phyloP scores from a whole-genome alignment of 2,329 filamentous ascomycete species.

The Camillea tinctor region DNA sequence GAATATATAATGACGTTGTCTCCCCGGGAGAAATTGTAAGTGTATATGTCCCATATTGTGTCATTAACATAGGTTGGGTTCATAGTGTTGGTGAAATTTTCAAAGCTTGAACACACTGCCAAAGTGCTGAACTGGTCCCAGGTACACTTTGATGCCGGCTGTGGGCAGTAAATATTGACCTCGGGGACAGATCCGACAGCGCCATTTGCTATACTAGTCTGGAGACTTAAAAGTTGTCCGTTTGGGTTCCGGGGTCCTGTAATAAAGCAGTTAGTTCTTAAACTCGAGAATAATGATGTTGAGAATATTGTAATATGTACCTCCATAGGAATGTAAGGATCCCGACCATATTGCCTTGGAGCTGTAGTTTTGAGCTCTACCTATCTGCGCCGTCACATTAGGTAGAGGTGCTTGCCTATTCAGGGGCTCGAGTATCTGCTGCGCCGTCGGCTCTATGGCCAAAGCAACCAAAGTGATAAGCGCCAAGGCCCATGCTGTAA shows the following conservation, averaged over 20 bases:
- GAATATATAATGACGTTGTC: neutral
- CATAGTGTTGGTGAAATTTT: slow-evolving; percentile 10
- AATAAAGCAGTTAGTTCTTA: neutral
- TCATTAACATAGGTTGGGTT: neutral
- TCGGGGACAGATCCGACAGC: slow-evolving; percentile 7
- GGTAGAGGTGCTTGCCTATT: neutral
- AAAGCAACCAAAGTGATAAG: slow-evolving; percentile 9
- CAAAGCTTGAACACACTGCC: slow-evolving; percentile 13
- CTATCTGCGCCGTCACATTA: slow-evolving; percentile 2
- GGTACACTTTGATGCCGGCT: slow-evolving; percentile 6
- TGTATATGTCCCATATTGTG: neutral
- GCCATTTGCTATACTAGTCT: slow-evolving; percentile 14
- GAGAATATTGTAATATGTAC: neutral
- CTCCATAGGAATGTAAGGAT: neutral
- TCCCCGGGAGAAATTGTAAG: neutral
- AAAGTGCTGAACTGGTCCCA: slow-evolving; percentile 19
- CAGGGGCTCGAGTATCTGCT: slow-evolving; percentile 11
- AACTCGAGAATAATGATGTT: neutral
- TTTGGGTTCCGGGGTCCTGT: neutral
- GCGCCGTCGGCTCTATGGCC: slow-evolving; percentile 14
- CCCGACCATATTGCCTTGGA: slow-evolving; percentile 2
- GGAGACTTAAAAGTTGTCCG: slow-evolving; percentile 11
- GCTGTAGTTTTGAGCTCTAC: neutral
- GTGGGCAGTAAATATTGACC: slow-evolving; percentile 14
- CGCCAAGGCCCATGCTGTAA: neutral